These are phyloP conservation scores for Hymenotorrendiella dingleyae DNA, from an alignment of 2,329 filamentous ascomycete species.

Conservation along the genomic window DNA sequence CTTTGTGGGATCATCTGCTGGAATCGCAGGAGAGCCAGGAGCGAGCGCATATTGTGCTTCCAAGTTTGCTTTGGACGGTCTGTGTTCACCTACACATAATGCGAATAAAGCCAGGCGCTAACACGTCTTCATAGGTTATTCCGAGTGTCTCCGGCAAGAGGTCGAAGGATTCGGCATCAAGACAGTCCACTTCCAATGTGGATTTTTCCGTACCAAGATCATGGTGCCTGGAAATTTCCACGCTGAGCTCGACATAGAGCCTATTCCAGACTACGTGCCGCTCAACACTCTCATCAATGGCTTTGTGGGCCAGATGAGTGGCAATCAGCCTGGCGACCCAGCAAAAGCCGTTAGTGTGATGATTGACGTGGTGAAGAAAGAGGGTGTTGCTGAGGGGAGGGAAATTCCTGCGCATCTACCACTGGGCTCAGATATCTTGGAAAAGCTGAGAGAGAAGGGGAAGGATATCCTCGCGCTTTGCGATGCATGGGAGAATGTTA, in stretches of 20 bases:
- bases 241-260: background rate
- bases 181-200: background rate
- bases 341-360: conserved; percentile 46
- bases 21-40: conserved; percentile 16
- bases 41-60: background rate
- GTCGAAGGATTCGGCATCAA: background rate
- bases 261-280: background rate
- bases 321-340: conserved; percentile 51
- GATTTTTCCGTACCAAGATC: background rate
- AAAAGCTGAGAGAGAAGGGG: conserved; percentile 1
- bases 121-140: background rate
- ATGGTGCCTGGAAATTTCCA: conserved; percentile 1
- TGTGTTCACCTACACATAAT: background rate
- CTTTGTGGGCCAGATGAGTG: conserved; percentile 13
- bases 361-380: conserved; percentile 49
- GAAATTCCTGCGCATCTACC: conserved; percentile 47
- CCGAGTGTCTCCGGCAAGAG: background rate
- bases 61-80: conserved; percentile 2
- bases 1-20: conserved; percentile 4
- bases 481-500: background rate
- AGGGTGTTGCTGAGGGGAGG: conserved; percentile 41
- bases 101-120: background rate
- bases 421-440: background rate
- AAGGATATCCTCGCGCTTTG: background rate
- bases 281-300: background rate